Base-by-base conservation (phyloP, 2,329 filamentous ascomycete genomes). In the Chlorencoelia australis region DNA sequence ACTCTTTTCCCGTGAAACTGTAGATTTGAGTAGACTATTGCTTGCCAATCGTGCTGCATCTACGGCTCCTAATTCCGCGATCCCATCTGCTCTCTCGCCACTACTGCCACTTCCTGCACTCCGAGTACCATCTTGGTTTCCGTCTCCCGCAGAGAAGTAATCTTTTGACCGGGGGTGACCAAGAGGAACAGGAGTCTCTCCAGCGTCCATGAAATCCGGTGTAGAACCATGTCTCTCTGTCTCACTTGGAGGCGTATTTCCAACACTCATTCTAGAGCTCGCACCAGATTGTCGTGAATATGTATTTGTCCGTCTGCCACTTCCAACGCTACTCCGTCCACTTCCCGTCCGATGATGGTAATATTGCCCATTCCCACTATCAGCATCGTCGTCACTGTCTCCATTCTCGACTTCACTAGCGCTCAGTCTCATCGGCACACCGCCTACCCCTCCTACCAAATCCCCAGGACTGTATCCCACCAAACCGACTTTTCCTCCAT, bases 341-440 rank as follows among this genome's bases (percentile, higher is more conserved):
- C 81, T 87, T 30, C 81, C 79, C 15, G 75, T 82, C 45, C 82
- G 68, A 44, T 75, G 75, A 60, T 88, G 82, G 46, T 77, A 68
- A 49, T 43, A 37, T 30, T 27, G 58, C 55, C 33, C 59, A 55
- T 21, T 62, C 13, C 46, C 45, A 57, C 63, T 47, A 47, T 60
- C 57, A 27, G 81, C 78, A 32, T 85, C 82, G 28, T 85, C 82
- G 35, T 86, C 83, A 55, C 79, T 85, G 50, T 88, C 85, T 47
- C 80, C 87, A 47, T 84, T 86, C 52, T 94, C 87, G 10, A 96
- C 84, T 59, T 98, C 91, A 33, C 84, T 93, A n/a, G 91, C 89
- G 57, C 85, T 94, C 44, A 98, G 68, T 28, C 91, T 79, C 61
- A 95, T 76, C 2, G 91, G 91, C 25, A 96, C 88, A 37, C 86